Evolutionary conservation across 2,329 filamentous ascomycete species (phyloP).

Genomic region (Tolypocladium tropicale): DNA sequence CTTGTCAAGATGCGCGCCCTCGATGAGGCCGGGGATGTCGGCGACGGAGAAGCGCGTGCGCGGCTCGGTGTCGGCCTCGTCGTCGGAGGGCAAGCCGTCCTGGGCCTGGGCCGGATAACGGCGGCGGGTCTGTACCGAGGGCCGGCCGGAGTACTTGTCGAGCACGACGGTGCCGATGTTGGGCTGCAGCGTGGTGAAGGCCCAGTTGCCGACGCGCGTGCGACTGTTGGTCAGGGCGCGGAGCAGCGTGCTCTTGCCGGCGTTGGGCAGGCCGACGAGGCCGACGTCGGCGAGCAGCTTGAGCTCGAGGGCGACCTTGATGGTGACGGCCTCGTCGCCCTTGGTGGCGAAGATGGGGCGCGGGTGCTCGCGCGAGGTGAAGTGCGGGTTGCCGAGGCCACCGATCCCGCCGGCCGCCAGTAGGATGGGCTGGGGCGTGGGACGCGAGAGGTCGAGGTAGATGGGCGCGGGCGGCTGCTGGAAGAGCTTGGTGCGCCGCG

Average conservation of each 20-base stretch:
- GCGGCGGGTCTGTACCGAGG: constrained; percentile 33
- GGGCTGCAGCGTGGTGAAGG: constrained; percentile 89
- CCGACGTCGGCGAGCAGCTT: constrained; percentile 94
- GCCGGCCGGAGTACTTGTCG: constrained; percentile 74
- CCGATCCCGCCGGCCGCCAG: constrained; percentile 82
- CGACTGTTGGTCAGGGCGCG: constrained; percentile 81
- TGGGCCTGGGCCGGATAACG: neutral
- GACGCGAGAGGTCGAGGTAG: constrained; percentile 59
- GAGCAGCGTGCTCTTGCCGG: constrained; percentile 87
- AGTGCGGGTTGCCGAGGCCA: constrained; percentile 89
- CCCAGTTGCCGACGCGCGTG: constrained; percentile 86
- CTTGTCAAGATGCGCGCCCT: constrained; percentile 84
- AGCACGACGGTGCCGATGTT: constrained; percentile 94
- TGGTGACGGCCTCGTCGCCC: constrained; percentile 67
- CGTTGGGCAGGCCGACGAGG: constrained; percentile 88
- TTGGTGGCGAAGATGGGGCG: constrained; percentile 82
- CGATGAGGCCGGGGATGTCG: constrained; percentile 88
- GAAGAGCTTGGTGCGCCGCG: constrained; percentile 41
- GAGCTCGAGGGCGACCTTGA: constrained; percentile 79
- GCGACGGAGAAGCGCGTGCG: constrained; percentile 84
- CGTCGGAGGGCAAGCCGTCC: constrained; percentile 8
- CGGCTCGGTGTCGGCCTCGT: constrained; percentile 37
- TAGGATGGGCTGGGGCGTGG: constrained; percentile 74
- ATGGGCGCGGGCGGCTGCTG: constrained; percentile 66
- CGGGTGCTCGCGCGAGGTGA: constrained; percentile 63